Evolutionary conservation across 345 rosid species (phyloP), one percentile per base, ranked within the genome.

Genomic region (Citrus medica): DNA sequence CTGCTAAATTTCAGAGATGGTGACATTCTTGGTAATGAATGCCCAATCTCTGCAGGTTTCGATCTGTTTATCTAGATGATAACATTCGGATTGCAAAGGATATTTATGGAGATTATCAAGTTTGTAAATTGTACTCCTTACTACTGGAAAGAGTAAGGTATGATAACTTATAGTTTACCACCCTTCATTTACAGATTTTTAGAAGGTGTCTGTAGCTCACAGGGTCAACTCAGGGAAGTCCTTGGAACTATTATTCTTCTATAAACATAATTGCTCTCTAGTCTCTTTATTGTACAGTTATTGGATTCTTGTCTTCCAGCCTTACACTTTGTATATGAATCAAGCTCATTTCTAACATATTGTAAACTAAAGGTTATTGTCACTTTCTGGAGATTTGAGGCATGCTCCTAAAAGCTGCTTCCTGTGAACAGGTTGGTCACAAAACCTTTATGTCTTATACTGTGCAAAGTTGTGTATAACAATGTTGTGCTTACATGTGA

Each of bases 21-120:
- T 53, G 58, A 17, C 58, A 53, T 53, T 53, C 58, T 53, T 17
- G 22, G 58, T 53, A 53, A 53, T 53, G 58, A 46, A 32, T 68
- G n/a, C 30, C 46, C 5, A 2, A n/a, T 74, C 48, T 59, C 46
- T 80, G 53, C 70, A 85, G 88, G 88, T 88, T 85, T 1, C 73
- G 76, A 71, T 78, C 84, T 64, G 81, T 84, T 27, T 84, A 82
- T 82, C 71, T 82, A 12, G 88, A 87, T 33, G 84, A 82, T 64
- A 85, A 83, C 82, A 82, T 85, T 33, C 80, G 79, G 30, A 76
- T 85, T 51, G 87, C 73, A 1, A 81, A 85, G 76, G 87, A 85
- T 73, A 82, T 78, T 21, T 76, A 83, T 59, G 83, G 88, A 71
- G 87, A 87, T 73, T 84, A 82, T 75, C 69, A 84, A 51, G 67